phyloP scores from a whole-genome alignment of 139 green algal genomes.

The Tetradesmus lagerheimii region DNA sequence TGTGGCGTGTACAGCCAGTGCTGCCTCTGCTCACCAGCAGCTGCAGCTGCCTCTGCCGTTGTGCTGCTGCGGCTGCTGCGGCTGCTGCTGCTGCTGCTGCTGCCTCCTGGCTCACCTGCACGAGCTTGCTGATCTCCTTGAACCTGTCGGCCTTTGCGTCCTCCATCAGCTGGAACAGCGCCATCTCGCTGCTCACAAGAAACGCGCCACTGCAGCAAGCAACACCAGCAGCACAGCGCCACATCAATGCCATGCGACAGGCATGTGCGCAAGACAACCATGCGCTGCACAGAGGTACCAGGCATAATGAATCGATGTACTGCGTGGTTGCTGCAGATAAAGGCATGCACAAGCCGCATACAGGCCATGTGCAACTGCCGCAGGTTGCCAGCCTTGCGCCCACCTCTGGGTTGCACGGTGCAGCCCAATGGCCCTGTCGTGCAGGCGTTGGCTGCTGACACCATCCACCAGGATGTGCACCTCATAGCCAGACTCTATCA shows the following conservation, averaged over 20 bases:
- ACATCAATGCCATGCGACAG: not conserved
- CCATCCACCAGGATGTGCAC: slow-evolving; percentile 89
- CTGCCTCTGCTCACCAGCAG: no score
- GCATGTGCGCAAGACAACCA: no score
- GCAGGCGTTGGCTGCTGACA: slow-evolving; percentile 72
- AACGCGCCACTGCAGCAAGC: not conserved
- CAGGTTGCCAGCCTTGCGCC: slow-evolving; percentile 58
- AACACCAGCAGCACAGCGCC: not conserved
- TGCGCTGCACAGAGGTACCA: not conserved
- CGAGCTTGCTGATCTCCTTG: slow-evolving; percentile 41
- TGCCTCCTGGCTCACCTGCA: not conserved
- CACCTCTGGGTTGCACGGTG: slow-evolving; percentile 60
- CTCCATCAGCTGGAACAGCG: slow-evolving; percentile 45
- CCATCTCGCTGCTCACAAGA: slow-evolving; percentile 32
- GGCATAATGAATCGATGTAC: no score
- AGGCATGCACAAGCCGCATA: no score
- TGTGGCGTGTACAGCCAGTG: not conserved
- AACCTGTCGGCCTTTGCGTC: slow-evolving; percentile 36
- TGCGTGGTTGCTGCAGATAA: no score
- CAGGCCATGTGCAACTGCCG: no score
- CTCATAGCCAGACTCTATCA: slow-evolving; percentile 76
- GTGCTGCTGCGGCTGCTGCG: not conserved
- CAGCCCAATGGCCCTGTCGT: slow-evolving; percentile 78
- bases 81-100: not conserved
- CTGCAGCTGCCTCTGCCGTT: not conserved